Evolutionary conservation across 805 yeast genomes (phyloP).

Genomic region (Wickerhamomyces strasburgensis): DNA sequence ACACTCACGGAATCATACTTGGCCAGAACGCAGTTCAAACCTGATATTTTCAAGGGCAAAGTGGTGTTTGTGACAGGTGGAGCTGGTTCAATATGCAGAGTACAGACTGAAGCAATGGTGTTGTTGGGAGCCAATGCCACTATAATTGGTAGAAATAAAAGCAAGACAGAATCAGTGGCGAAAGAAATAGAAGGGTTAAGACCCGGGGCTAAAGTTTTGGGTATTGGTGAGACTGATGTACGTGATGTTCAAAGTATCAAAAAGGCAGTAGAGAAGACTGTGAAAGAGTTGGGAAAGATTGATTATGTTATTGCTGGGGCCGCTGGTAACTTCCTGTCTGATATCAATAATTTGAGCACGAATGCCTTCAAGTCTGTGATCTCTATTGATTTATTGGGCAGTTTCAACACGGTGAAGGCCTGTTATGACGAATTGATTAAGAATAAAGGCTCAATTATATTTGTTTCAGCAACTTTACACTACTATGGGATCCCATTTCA

Average conservation of each 20-base stretch:
- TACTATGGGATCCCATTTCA: slow-evolving; percentile 87
- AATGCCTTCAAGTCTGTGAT: slow-evolving; percentile 89
- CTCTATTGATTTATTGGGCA: slow-evolving; percentile 82
- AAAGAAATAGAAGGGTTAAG: slow-evolving; percentile 54
- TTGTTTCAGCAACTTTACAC: slow-evolving; percentile 87
- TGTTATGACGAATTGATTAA: slow-evolving; percentile 57
- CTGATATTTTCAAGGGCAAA: slow-evolving; percentile 71
- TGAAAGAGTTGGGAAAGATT: slow-evolving; percentile 64
- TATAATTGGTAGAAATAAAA: slow-evolving; percentile 71
- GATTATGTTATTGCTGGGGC: slow-evolving; percentile 94
- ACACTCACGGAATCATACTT: slow-evolving; percentile 26
- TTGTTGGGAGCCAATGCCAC: slow-evolving; percentile 83
- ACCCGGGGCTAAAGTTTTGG: slow-evolving; percentile 61
- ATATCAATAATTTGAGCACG: slow-evolving; percentile 69
- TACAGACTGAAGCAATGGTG: slow-evolving; percentile 81
- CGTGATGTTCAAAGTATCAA: slow-evolving; percentile 58
- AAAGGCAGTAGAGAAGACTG: slow-evolving; percentile 61
- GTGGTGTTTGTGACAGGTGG: slow-evolving; percentile 94
- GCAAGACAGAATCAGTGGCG: slow-evolving; percentile 65
- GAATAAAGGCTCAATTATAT: slow-evolving; percentile 67
- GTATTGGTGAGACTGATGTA: slow-evolving; percentile 73
- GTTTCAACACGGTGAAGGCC: slow-evolving; percentile 87
- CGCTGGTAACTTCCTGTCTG: slow-evolving; percentile 87
- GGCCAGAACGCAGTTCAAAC: slow-evolving; percentile 37
- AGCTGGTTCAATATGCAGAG: slow-evolving; percentile 92